Evolutionary conservation across 345 rosid species (phyloP).

Genomic region (Camelina sativa): DNA sequence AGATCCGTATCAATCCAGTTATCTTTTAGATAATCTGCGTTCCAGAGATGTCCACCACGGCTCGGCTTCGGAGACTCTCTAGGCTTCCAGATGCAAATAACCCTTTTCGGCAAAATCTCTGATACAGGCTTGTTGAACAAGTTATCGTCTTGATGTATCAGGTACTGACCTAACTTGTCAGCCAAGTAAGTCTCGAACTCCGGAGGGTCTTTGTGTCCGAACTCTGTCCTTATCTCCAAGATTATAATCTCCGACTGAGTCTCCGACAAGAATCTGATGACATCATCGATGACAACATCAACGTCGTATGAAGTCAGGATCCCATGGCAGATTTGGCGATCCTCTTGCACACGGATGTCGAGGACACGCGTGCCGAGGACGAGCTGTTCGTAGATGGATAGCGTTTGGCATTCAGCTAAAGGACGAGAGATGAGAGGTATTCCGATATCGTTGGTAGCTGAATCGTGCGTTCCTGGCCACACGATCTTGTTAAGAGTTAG

Average conservation of each 20-base stretch:
- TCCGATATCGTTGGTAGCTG: conserved; percentile 87
- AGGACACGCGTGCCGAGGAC: conserved; percentile 65
- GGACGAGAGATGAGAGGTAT: conserved; percentile 64
- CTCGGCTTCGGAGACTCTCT: conserved; percentile 62
- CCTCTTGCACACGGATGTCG: conserved; percentile 73
- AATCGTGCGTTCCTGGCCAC: conserved; percentile 96
- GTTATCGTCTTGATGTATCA: conserved; percentile 67
- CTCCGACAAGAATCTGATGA: conserved; percentile 73
- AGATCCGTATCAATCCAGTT: conserved; percentile 84
- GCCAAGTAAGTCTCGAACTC: conserved; percentile 72
- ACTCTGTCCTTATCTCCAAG: conserved; percentile 83
- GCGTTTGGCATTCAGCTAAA: conserved; percentile 79
- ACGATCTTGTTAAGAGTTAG: conserved; percentile 64
- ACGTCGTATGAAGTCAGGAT: conserved; percentile 59
- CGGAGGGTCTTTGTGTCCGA: conserved; percentile 71
- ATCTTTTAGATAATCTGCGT: conserved; percentile 68
- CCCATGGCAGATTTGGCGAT: conserved; percentile 78
- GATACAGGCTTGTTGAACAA: conserved; percentile 64
- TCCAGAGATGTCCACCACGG: conserved; percentile 67
- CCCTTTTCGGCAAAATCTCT: conserved; percentile 69
- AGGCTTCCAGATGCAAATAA: conserved; percentile 89
- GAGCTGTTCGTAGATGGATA: conserved; percentile 74
- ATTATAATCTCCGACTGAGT: conserved; percentile 74
- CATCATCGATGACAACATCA: conserved; percentile 63
- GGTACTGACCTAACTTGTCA: conserved; percentile 59